Evolutionary conservation across 1,284 basidiomycete species (phyloP).

Genomic region (Trametes sp.): DNA sequence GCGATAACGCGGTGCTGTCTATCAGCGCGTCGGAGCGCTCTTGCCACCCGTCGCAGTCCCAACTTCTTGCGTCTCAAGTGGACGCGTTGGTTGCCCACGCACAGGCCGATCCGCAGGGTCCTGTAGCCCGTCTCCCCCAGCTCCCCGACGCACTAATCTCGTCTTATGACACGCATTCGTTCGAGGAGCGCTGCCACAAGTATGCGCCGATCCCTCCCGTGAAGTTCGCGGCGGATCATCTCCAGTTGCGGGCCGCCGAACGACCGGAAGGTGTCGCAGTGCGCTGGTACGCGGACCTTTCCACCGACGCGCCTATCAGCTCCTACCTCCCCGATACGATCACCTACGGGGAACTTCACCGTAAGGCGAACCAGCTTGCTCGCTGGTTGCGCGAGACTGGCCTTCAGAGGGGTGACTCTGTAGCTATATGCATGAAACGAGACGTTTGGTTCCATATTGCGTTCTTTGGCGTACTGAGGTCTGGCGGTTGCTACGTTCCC

Average conservation of each 20-base stretch:
- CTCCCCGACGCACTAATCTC: constrained; percentile 46
- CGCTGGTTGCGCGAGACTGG: constrained; percentile 52
- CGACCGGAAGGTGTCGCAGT: constrained; percentile 46
- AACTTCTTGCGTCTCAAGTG: constrained; percentile 41
- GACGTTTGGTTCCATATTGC: constrained; percentile 53
- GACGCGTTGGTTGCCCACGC: constrained; percentile 29
- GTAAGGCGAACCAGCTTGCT: constrained; percentile 50
- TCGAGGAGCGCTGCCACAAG: constrained; percentile 33
- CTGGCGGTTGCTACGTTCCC: constrained; percentile 63
- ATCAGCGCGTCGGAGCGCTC: constrained; percentile 34
- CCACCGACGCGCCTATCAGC: constrained; percentile 37
- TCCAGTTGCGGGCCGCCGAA: constrained; percentile 42
- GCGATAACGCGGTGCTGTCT: constrained; percentile 26
- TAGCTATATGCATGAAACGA: constrained; percentile 58
- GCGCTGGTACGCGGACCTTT: constrained; percentile 50
- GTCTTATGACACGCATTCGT: constrained; percentile 40
- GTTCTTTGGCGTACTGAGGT: constrained; percentile 56
- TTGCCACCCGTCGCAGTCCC: constrained; percentile 34
- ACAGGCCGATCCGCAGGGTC: constrained; percentile 5
- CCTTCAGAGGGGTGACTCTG: constrained; percentile 50
- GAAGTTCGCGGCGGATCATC: constrained; percentile 48
- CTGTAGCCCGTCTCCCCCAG: constrained; percentile 34
- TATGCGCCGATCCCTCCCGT: constrained; percentile 41
- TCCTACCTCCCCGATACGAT: constrained; percentile 32
- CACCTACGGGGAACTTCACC: constrained; percentile 51